Conservation (phyloP, 2,329 filamentous ascomycete genomes). For the Colletotrichum coccodes region DNA sequence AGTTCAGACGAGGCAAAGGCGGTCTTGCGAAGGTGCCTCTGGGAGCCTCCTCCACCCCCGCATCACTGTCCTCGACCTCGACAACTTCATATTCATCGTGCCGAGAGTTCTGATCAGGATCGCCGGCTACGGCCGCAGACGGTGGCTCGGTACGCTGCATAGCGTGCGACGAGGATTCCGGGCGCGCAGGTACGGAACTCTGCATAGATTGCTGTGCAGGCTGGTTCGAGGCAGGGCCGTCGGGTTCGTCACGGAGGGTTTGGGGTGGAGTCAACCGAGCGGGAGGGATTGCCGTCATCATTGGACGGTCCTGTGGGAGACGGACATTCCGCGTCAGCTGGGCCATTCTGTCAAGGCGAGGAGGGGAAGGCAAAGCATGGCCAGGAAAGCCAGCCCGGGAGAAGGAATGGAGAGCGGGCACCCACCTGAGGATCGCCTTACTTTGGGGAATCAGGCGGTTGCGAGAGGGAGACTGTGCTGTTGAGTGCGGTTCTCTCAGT, state of each 20-base stretch:
- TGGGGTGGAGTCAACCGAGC: constrained; percentile 28
- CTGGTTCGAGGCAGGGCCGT: constrained; percentile 11
- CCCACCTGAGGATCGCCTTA: constrained; percentile 28
- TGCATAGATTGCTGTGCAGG: constrained; percentile 16
- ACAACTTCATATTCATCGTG: constrained; percentile 33
- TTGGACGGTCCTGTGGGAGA: constrained; percentile 19
- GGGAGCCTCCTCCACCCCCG: constrained; percentile 18
- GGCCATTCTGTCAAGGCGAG: background rate
- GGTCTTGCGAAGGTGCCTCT: constrained; percentile 13
- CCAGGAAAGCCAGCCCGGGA: constrained; percentile 8
- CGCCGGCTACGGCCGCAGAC: constrained; percentile 7
- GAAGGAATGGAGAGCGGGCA: constrained; percentile 22
- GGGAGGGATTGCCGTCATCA: constrained; percentile 29
- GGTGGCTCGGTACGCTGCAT: constrained; percentile 16
- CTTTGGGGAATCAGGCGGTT: constrained; percentile 12
- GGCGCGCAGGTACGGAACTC: constrained; percentile 11
- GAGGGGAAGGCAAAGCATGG: constrained; percentile 3
- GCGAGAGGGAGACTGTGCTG: background rate
- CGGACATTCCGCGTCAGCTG: constrained; percentile 19
- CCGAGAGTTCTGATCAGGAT: constrained; percentile 21
- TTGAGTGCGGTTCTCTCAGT: constrained; percentile 15
- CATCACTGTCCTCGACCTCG: constrained; percentile 23
- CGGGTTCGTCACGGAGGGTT: constrained; percentile 19
- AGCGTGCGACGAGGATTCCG: constrained; percentile 15
- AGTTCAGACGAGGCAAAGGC: constrained; percentile 33